These are phyloP conservation scores for Plasmodium blacklocki DNA, from an alignment of 169 alveolate species.

Conservation along the genomic window DNA sequence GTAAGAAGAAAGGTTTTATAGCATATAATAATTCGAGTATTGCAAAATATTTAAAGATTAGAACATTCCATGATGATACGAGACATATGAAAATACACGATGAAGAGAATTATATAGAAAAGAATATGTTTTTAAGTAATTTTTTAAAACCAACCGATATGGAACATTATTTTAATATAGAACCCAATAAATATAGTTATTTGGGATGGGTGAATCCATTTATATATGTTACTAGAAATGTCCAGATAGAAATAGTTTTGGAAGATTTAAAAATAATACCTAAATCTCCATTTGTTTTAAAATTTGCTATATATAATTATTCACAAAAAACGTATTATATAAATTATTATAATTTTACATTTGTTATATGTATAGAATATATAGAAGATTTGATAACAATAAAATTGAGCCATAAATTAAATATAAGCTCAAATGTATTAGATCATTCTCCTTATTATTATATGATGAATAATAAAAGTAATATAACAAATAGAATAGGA, in stretches of 20 bases:
- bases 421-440: neutral
- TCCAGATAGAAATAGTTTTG: constrained; percentile 84
- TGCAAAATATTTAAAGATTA: constrained; percentile 82
- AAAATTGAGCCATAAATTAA: constrained; percentile 34
- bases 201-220: constrained; percentile 91
- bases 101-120: constrained; percentile 55
- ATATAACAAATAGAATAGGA: neutral
- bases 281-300: constrained; percentile 85
- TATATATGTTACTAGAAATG: constrained; percentile 83
- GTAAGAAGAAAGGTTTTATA: constrained; percentile 81
- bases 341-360: constrained; percentile 26
- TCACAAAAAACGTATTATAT: constrained; percentile 59
- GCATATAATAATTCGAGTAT: constrained; percentile 83
- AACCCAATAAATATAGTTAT: constrained; percentile 83
- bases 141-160: constrained; percentile 53
- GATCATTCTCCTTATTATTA: neutral
- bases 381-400: constrained; percentile 65
- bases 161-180: constrained; percentile 78
- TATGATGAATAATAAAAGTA: neutral
- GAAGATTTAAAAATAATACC: constrained; percentile 88
- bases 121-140: constrained; percentile 41
- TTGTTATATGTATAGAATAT: constrained; percentile 57
- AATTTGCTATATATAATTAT: constrained; percentile 77
- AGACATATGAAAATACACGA: constrained; percentile 32
- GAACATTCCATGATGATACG: constrained; percentile 84